phyloP scores from a whole-genome alignment of 129 eudicot genomes.

The Heracleum sosnowskyi region DNA sequence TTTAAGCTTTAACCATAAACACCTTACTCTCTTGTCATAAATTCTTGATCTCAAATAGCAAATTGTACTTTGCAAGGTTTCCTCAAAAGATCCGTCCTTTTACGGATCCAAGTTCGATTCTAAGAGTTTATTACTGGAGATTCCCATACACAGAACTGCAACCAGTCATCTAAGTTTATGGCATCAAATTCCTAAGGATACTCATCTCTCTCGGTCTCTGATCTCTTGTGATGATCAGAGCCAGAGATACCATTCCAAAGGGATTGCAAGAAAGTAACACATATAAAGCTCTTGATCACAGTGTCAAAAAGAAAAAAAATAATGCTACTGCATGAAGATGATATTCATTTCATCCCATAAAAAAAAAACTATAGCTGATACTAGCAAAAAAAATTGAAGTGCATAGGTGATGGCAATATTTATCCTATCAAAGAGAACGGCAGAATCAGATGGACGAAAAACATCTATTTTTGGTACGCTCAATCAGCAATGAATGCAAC shows the following conservation, averaged over 20 bases:
- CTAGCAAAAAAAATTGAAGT: not conserved
- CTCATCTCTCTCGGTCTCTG: not conserved
- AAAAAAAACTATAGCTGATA: not conserved
- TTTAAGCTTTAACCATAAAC: not conserved
- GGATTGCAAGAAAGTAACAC: not conserved
- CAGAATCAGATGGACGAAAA: not conserved
- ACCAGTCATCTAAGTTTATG: not conserved
- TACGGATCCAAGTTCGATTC: not conserved
- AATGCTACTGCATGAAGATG: not conserved
- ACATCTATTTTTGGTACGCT: not conserved
- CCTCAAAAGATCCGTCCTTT: not conserved
- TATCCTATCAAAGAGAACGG: not conserved
- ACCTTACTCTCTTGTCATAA: not conserved
- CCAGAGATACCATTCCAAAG: not conserved
- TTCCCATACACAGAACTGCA: not conserved
- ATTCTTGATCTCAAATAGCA: not conserved
- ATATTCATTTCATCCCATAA: not conserved
- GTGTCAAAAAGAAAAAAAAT: not conserved
- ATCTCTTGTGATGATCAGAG: not conserved
- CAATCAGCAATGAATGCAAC: not conserved
- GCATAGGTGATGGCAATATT: not conserved
- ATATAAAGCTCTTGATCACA: not conserved
- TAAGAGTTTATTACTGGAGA: not conserved
- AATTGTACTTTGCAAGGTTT: not conserved
- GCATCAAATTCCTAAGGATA: not conserved